Base-by-base conservation (phyloP, 805 yeast genomes). In the Lachancea sp. region DNA sequence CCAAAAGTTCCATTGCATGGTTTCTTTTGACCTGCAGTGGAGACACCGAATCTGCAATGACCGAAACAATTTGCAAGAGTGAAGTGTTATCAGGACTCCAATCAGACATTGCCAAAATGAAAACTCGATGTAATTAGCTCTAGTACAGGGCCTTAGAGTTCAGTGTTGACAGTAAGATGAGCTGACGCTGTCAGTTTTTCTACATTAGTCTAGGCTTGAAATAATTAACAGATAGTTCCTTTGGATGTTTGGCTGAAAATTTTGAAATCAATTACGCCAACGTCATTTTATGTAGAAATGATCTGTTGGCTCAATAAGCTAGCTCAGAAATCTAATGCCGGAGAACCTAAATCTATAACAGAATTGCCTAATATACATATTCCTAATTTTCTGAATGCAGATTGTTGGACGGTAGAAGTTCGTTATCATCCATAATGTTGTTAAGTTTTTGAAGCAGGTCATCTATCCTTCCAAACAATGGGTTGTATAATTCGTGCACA, bases 11-110 rank as follows among this genome's bases (percentile, higher is more conserved):
- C 45, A 83, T 83, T 11, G 97, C 96, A 24, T 69, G 69, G 20
- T 65, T 60, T 43, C 96, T 72, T 33, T 71, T 75, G 2, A 55
- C 50, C 22, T 74, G 67, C 48, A 74, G 65, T 9, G 81, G 63
- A 2, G 92, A 78, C 48, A 85, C 68, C 2, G 95, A 77, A n/a
- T 85, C 85, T 34, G 72, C 69, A 46, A 89, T 71, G 20, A 88
- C 78, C 16, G 68, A 63, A 36, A 75, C 75, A 45, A 89, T 70
- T 61, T 85, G 92, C 39, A 67, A 69, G 36, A 83, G 60, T 21
- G 82, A 74, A 29, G 69, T 68, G 3, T 71, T 66, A 53, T 82
- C 79, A 4, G 96, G 86, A 6, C 67, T 55, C 96, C 96, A 88
- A 54, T 61, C 51, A 36, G 75, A 58, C 72, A 67, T 69, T 9